Conservation (phyloP, 83 land plant genomes). For the Picea engelmannii region DNA sequence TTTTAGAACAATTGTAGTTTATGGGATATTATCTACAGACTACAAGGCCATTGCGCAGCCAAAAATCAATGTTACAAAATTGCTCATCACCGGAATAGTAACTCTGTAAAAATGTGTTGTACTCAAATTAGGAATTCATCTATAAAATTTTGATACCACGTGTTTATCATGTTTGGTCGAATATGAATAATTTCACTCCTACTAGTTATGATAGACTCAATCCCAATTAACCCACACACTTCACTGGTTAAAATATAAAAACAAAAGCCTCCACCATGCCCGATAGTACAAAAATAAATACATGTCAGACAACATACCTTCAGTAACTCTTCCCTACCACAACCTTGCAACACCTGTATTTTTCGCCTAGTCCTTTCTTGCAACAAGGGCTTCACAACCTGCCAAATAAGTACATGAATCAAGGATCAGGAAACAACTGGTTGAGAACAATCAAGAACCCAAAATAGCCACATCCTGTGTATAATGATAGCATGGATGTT, state of each 20-base stretch:
- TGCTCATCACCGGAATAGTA: neutral
- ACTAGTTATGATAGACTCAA: neutral
- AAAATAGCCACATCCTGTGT: too few relatives aligned
- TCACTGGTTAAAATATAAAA: too few relatives aligned
- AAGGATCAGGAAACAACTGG: too few relatives aligned
- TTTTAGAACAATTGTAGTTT: too few relatives aligned
- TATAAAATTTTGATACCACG: neutral
- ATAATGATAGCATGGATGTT: too few relatives aligned
- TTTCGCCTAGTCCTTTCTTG: slow-evolving; percentile 65
- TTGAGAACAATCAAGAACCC: too few relatives aligned
- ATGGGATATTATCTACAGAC: too few relatives aligned
- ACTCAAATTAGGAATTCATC: neutral
- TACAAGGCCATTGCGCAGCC: neutral
- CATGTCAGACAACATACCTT: slow-evolving; percentile 26
- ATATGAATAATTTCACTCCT: neutral
- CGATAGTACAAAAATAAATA: too few relatives aligned
- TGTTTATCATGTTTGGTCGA: neutral
- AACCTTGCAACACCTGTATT: slow-evolving; percentile 55
- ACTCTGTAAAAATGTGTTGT: neutral
- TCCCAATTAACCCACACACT: neutral
- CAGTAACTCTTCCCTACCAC: slow-evolving; percentile 58
- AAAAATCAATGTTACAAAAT: neutral
- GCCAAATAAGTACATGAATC: too few relatives aligned
- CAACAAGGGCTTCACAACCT: slow-evolving; percentile 65
- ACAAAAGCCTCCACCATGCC: too few relatives aligned